Conservation (phyloP, 2,329 filamentous ascomycete species). For the Volutella citrinella region DNA sequence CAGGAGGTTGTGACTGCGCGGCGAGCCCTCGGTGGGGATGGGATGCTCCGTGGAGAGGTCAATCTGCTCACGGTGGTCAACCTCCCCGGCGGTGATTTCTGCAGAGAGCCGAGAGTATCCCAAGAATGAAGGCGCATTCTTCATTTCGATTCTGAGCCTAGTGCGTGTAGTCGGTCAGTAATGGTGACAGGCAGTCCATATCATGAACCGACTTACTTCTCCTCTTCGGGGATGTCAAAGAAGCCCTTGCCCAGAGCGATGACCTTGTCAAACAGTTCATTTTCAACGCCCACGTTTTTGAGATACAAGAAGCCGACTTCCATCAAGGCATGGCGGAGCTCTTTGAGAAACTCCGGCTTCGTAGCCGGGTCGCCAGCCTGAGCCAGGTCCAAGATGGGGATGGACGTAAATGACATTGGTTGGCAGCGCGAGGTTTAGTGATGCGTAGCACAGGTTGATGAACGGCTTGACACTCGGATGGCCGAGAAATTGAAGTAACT, state of each 20-base stretch:
- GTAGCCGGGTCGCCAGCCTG: slow-evolving; percentile 59
- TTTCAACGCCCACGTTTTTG: slow-evolving; percentile 71
- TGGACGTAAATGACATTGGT: slow-evolving; percentile 66
- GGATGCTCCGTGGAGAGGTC: slow-evolving; percentile 80
- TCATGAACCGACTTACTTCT: slow-evolving; percentile 71
- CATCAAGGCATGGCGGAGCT: slow-evolving; percentile 72
- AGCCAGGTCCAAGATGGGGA: slow-evolving; percentile 76
- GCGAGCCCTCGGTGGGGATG: slow-evolving; percentile 58
- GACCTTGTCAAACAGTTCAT: slow-evolving; percentile 62
- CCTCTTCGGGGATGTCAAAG: slow-evolving; percentile 71
- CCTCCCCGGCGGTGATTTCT: slow-evolving; percentile 69
- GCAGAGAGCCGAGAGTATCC: slow-evolving; percentile 65
- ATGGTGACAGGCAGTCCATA: no score
- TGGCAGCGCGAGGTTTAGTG: neutral
- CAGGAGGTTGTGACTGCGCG: slow-evolving; percentile 71
- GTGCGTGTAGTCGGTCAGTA: no score
- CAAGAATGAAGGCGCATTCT: slow-evolving; percentile 68
- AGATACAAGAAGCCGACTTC: slow-evolving; percentile 89
- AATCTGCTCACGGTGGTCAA: slow-evolving; percentile 83
- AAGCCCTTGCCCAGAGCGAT: slow-evolving; percentile 67
- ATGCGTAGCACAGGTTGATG: neutral
- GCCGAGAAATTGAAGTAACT: no score
- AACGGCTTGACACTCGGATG: no score
- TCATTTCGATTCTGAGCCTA: slow-evolving; percentile 68
- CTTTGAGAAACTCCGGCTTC: slow-evolving; percentile 68